Conservation (phyloP, 2,329 filamentous ascomycete species). For the Mycogone perniciosa region DNA sequence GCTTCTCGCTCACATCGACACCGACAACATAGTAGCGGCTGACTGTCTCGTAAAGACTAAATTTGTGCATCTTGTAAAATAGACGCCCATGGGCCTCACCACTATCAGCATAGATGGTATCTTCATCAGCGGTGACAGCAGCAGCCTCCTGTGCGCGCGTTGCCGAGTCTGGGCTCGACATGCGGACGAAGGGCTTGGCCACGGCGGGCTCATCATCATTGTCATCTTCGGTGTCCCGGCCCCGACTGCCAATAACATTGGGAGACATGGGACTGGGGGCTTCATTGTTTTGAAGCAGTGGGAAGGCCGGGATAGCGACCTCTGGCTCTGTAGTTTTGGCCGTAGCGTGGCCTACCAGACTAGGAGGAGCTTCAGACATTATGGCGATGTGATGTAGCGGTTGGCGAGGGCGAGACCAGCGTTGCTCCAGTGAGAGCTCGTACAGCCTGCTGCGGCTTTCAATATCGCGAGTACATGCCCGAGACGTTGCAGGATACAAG, state of each 20-base stretch:
- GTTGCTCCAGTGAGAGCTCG: too few relatives aligned
- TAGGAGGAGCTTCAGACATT: too few relatives aligned
- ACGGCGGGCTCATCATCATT: constrained; percentile 55
- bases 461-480: too few relatives aligned
- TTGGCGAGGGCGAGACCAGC: too few relatives aligned
- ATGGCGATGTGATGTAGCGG: too few relatives aligned
- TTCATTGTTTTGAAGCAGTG: constrained; percentile 32
- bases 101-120: constrained; percentile 21
- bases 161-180: constrained; percentile 43
- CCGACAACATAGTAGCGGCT: constrained; percentile 92
- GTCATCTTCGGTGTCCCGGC: constrained; percentile 37
- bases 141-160: constrained; percentile 18
- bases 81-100: constrained; percentile 21
- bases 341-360: too few relatives aligned
- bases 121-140: constrained; percentile 9
- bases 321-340: constrained; percentile 1
- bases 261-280: constrained; percentile 22
- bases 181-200: constrained; percentile 51
- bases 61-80: constrained; percentile 79
- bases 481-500: too few relatives aligned
- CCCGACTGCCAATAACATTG: constrained; percentile 19
- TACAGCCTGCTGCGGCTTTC: too few relatives aligned
- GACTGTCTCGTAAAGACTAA: constrained; percentile 94
- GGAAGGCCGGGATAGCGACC: constrained; percentile 26
- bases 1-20: constrained; percentile 79